A percentile compares a stretch with the other conserved stretches of the same genome.
These are phyloP conservation scores for Nemania diffusa DNA, from an alignment of 2,329 filamentous ascomycete genomes.

Conservation along the genomic window DNA sequence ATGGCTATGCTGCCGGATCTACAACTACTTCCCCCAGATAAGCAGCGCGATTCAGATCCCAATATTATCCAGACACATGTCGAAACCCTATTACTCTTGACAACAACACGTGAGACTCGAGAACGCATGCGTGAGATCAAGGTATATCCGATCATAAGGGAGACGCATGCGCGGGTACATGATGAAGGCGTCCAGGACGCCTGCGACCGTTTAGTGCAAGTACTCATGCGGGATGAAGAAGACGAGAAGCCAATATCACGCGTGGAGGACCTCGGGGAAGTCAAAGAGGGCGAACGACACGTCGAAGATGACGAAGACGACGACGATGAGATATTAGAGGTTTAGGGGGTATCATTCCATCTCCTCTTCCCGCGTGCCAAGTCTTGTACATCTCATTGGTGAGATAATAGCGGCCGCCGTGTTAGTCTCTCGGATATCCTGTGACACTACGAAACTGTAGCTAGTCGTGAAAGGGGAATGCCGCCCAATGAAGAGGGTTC, in stretches of 20 bases:
- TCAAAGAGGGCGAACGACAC: conserved; percentile 34
- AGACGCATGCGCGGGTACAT: conserved; percentile 81
- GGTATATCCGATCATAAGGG: conserved; percentile 89
- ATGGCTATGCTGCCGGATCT: conserved; percentile 89
- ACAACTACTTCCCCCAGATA: conserved; percentile 89
- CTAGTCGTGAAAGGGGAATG: conserved; percentile 6
- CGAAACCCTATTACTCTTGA: conserved; percentile 86
- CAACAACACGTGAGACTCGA: conserved; percentile 78
- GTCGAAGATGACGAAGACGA: conserved; percentile 47
- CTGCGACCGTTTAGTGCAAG: conserved; percentile 89
- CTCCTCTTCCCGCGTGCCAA: conserved; percentile 1
- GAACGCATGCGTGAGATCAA: conserved; percentile 79
- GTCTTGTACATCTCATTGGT: conserved; percentile 24
- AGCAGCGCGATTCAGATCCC: conserved; percentile 80
- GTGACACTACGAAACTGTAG: neutral
- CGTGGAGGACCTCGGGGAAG: conserved; percentile 54
- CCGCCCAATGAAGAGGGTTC: neutral
- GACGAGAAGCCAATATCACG: conserved; percentile 54
- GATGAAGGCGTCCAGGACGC: conserved; percentile 84
- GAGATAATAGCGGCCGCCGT: neutral
- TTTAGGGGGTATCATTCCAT: conserved; percentile 51
- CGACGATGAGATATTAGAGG: conserved; percentile 65
- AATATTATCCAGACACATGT: conserved; percentile 86
- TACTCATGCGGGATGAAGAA: conserved; percentile 84
- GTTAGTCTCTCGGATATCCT: neutral